phyloP scores from a whole-genome alignment of 2,329 filamentous ascomycete species.

The Verticillium zaregamsianum region DNA sequence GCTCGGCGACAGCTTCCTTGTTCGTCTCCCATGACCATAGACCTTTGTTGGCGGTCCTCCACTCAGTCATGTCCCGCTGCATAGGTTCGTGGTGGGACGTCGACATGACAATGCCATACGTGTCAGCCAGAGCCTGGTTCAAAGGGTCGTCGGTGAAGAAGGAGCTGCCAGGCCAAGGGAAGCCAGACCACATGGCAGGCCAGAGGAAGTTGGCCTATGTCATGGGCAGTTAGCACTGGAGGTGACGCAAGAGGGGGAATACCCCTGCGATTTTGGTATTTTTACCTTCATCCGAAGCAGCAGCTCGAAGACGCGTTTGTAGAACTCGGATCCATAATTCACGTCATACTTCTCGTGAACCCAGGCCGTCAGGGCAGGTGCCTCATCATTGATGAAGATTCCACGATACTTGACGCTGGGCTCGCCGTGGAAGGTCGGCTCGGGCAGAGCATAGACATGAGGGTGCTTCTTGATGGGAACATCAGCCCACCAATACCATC shows the following conservation, averaged over 20 bases:
- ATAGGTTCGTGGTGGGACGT: slow-evolving; percentile 65
- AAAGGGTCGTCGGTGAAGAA: slow-evolving; percentile 59
- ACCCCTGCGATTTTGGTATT: background rate
- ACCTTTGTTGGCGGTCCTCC: slow-evolving; percentile 36
- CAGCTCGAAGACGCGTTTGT: slow-evolving; percentile 59
- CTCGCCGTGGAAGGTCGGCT: slow-evolving; percentile 42
- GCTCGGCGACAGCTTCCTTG: slow-evolving; percentile 47
- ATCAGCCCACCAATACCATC: slow-evolving; percentile 58
- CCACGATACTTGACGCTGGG: slow-evolving; percentile 57
- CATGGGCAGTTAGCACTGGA: background rate
- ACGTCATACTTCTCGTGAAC: slow-evolving; percentile 42
- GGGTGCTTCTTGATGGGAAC: slow-evolving; percentile 44
- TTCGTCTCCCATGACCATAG: slow-evolving; percentile 59
- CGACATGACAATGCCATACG: slow-evolving; percentile 60
- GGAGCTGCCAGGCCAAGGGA: slow-evolving; percentile 43
- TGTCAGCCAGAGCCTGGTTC: slow-evolving; percentile 56
- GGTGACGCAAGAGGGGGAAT: background rate
- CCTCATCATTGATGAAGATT: slow-evolving; percentile 61
- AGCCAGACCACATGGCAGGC: slow-evolving; percentile 61
- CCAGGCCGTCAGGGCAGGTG: slow-evolving; percentile 55
- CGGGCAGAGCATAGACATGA: slow-evolving; percentile 44
- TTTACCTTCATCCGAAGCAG: slow-evolving; percentile 46
- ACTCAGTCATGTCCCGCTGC: slow-evolving; percentile 52
- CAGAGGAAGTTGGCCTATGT: slow-evolving; percentile 58
- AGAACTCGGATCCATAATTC: slow-evolving; percentile 54